phyloP scores from a whole-genome alignment of 805 yeast species.

The Yarrowia yakushimensis region DNA sequence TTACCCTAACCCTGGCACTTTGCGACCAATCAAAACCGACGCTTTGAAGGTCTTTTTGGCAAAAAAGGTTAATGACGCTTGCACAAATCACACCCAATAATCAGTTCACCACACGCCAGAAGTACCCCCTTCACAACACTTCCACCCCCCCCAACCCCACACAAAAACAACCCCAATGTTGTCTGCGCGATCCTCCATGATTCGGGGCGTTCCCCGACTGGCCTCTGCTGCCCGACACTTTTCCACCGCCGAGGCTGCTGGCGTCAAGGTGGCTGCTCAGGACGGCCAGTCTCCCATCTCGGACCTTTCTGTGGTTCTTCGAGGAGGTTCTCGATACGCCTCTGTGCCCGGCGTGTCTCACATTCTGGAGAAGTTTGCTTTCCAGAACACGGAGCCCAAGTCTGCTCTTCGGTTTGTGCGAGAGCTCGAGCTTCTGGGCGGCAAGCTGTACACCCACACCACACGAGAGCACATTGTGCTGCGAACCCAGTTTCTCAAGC shows the following conservation, averaged over 20 bases:
- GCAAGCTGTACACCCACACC: constrained; percentile 61
- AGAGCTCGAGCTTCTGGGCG: constrained; percentile 93
- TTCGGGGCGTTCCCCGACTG: constrained; percentile 22
- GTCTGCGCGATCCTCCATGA: constrained; percentile 24
- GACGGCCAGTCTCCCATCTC: constrained; percentile 69
- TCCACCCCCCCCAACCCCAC: not conserved
- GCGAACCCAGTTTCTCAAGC: constrained; percentile 76
- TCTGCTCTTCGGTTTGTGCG: constrained; percentile 91
- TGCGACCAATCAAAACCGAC: constrained; percentile 25
- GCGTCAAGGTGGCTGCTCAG: constrained; percentile 37
- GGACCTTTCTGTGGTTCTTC: constrained; percentile 71
- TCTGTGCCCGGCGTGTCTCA: constrained; percentile 79
- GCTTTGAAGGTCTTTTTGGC: constrained; percentile 24
- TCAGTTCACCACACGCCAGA: constrained; percentile 11
- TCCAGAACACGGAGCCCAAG: constrained; percentile 69
- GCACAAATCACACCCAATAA: constrained; percentile 10
- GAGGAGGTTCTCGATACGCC: constrained; percentile 76
- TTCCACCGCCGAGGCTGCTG: constrained; percentile 34
- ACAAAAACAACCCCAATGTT: constrained; percentile 4
- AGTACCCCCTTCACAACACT: not conserved
- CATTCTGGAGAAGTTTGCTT: constrained; percentile 76
- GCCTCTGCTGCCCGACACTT: constrained; percentile 26
- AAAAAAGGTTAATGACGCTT: constrained; percentile 13
- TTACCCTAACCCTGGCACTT: constrained; percentile 4
- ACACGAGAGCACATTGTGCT: constrained; percentile 83